Base-by-base conservation (phyloP, 257 asterid genomes). In the Haberlea rhodopensis region DNA sequence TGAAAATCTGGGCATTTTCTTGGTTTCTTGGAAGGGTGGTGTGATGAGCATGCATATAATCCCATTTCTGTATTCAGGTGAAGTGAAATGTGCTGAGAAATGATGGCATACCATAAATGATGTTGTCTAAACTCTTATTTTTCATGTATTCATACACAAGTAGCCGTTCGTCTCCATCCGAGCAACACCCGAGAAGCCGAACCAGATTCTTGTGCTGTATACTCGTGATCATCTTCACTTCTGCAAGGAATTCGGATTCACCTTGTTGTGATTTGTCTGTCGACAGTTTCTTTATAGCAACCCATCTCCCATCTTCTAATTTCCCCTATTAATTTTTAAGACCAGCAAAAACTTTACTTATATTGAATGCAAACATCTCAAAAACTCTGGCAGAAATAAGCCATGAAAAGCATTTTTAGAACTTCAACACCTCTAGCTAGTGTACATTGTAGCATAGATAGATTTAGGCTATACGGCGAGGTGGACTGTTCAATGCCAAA, bases 71-170 rank as follows among this genome's bases (percentile, higher is more conserved):
- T 8, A 31, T 31, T 11, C 37, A 31, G 37, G 37, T 31, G 37
- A 31, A 7, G 37, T 31, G 18, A 13, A 40, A 40, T 11, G 48
- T 11, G 18, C 7, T 31, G 0, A 68, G 57, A 28, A 62, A 40
- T 43, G n/a, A 34, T 8, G 62, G 23, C 29, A 61, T 86, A 89
- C 96, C 95, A 57, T 79, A 86, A 59, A 89, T 5, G 53, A 86
- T 84, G 67, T 57, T 90, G 66, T 89, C 96, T 75, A 89, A 78
- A 65, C 96, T 86, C 67, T 87, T 60, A 62, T 89, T 86, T 75
- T 84, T 88, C 92, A 88, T 81, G 75, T 84, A 86, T 74, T 89
- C 96, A 27, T 89, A 89, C 53, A 86, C 92, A 52, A 88, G 94
- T 9, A 88, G 82, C 34, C 95, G 68, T 32, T 85, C 91, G 74